Evolutionary conservation across 495 filamentous ascomycete species (phyloP), one percentile per base, ranked within the genome.

Genomic region (Friedmanniomyces simplex): DNA sequence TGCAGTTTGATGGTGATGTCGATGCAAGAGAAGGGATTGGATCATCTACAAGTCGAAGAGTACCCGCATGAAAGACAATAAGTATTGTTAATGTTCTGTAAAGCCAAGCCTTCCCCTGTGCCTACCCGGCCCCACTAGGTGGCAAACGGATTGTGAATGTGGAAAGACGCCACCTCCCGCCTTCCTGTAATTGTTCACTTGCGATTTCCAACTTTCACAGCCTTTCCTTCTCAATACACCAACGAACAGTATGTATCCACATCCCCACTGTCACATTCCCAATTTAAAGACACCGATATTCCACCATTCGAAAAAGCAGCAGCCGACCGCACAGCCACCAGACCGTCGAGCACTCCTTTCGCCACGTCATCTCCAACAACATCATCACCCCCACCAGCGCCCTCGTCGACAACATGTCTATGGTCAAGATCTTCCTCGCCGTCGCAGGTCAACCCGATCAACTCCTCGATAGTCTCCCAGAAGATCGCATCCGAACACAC

Each of bases 351-450:
- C 28, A 32, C 28, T 10, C 10, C 28, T 32, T 32, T 43, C 39
- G 18, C 39, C 39, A 32, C 28, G 3, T 3, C 14, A 43, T n/a
- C 39, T 43, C 39, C 39, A 43, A 16, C 39, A n/a, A n/a, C 39
- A 16, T n/a, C n/a, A 43, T 3, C 14, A 43, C 14, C 39, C 14
- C 14, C 5, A 43, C 18, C 4, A 43, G 3, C 5, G 14, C 18
- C n/a, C 2, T 2, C 21, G 2, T 22, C 7, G 24, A 49, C 20
- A 49, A 28, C 6, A 48, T 8, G 39, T 47, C 20, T n/a, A 20
- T 11, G 39, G 53, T 55, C 42, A 41, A 55, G 41, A 28, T 55
- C 39, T 28, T 28, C 41, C 41, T 48, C 39, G n/a, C 12, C 7
- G 26, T 12, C 1, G 11, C 39, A 2, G 41, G 12, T 3, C 4